Conservation (phyloP, 305 asterid species). For the Plantago coronopus region DNA sequence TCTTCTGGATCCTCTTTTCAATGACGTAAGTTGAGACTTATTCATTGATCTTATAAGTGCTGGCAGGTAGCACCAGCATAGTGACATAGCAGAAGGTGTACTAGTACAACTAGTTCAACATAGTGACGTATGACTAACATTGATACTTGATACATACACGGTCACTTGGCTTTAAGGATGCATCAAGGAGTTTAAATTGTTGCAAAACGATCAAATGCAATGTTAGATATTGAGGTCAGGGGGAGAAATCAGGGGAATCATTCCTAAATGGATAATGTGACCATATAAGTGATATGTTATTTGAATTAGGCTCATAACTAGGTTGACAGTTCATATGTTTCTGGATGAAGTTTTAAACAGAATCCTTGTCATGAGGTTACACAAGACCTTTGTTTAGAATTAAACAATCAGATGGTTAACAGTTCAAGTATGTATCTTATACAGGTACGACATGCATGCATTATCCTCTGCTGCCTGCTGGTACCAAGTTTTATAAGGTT, state of each 20-base stretch:
- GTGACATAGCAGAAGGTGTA: too few species aligned
- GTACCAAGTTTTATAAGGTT: too few species aligned
- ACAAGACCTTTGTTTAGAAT: too few species aligned
- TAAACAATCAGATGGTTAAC: too few species aligned
- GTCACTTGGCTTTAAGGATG: not conserved
- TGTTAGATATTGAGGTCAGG: not conserved
- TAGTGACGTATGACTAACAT: too few species aligned
- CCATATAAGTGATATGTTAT: not conserved
- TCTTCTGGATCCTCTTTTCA: slow-evolving; percentile 77
- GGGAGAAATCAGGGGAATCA: not conserved
- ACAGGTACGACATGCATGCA: too few species aligned
- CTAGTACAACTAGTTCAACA: too few species aligned
- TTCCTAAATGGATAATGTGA: not conserved
- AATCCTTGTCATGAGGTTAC: not conserved
- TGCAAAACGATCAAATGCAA: not conserved
- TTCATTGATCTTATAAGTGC: not conserved
- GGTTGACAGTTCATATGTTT: not conserved
- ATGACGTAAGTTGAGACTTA: slow-evolving; percentile 46
- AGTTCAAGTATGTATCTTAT: too few species aligned
- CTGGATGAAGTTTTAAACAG: not conserved
- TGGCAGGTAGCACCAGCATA: too few species aligned
- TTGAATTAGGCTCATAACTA: not conserved
- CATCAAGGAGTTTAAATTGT: not conserved
- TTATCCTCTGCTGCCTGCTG: too few species aligned
- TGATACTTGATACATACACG: too few species aligned